A percentile compares a stretch with the other conserved stretches of the same genome.
Conservation (phyloP, 495 filamentous ascomycete species). For the Penicillium chermesinum region DNA sequence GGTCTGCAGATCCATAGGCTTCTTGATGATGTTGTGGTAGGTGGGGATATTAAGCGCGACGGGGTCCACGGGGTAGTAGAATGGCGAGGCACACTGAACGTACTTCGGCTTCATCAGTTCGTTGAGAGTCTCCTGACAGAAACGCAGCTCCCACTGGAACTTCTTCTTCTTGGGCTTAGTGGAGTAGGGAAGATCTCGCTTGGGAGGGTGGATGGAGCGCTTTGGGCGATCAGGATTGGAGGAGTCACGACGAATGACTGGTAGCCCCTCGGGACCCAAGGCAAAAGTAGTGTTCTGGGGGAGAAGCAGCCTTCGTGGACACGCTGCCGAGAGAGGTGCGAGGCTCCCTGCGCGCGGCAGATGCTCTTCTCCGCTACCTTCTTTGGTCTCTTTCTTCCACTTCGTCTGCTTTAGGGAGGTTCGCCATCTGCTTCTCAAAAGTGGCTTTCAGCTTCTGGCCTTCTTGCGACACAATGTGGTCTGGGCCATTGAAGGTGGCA, state of each 20-base stretch:
- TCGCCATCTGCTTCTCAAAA: constrained; percentile 56
- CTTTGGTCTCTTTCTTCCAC: constrained; percentile 58
- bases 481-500: constrained; percentile 71
- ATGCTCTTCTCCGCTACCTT: constrained; percentile 47
- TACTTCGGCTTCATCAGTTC: constrained; percentile 76
- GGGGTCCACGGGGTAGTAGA: constrained; percentile 81
- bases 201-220: constrained; percentile 88
- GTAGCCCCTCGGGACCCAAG: constrained; percentile 75
- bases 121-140: constrained; percentile 75
- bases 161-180: constrained; percentile 91
- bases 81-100: constrained; percentile 57
- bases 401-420: constrained; percentile 46
- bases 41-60: constrained; percentile 90
- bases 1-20: constrained; percentile 89
- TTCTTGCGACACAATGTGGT: constrained; percentile 61
- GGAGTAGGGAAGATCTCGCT: constrained; percentile 80
- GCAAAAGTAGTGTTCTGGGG: constrained; percentile 65
- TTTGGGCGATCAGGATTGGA: constrained; percentile 76
- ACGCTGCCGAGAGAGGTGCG: constrained; percentile 40
- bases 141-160: constrained; percentile 78
- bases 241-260: constrained; percentile 86
- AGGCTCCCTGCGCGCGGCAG: constrained; percentile 50
- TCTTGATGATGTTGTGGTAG: constrained; percentile 90
- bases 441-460: constrained; percentile 56
- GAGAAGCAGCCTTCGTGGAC: constrained; percentile 39